Base-by-base conservation (phyloP, 2,329 filamentous ascomycete species). In the Calonectria ilicicola region DNA sequence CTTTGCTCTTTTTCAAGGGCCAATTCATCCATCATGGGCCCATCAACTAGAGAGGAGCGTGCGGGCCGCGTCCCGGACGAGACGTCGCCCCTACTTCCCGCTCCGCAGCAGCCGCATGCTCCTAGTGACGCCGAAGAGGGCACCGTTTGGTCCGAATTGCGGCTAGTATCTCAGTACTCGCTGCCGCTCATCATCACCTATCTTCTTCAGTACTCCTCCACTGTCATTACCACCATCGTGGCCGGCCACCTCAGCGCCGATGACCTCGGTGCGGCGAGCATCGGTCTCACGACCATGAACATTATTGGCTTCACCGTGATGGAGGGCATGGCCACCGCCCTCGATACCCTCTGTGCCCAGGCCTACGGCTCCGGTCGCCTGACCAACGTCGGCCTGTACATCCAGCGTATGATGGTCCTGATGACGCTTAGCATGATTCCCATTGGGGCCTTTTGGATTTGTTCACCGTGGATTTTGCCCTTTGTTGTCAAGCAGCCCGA, bases 211-310 rank as follows among this genome's bases (percentile, higher is more conserved):
- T 90, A 90, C 76, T 88, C 85, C 8, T 88, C 87, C 75, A 87
- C 82, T 58, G 81, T 89, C 38, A 85, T 89, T 69, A 88, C 87
- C 1, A 88, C 88, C 23, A 85, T 89, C 42, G 86, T 88, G 1
- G 88, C 87, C 0, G 88, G 89, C 1, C 88, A 88, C 75, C 84
- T 90, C 12, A 86, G 88, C n/a, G 86, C 87, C 4, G 85, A 88
- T 74, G 88, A 89, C 68, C 80, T 90, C 9, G 89, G 87, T 1
- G 89, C 88, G 0, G 87, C 88, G 0, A 88, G 86, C 68, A 79
- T 90, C 19, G 88, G 87, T 19, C 85, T 87, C 21, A 89, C 88
- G 63, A 90, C 88, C 0, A 87, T 89, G 75, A 90, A 88, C 72
- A 90, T 91, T 65, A 83, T 87, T 6, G 89, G 89, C 1, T 84